A percentile compares a stretch with the other conserved stretches of the same genome.
Evolutionary conservation across 306 rosid species (phyloP).

Genomic region (Vigna reflexopilosa): DNA sequence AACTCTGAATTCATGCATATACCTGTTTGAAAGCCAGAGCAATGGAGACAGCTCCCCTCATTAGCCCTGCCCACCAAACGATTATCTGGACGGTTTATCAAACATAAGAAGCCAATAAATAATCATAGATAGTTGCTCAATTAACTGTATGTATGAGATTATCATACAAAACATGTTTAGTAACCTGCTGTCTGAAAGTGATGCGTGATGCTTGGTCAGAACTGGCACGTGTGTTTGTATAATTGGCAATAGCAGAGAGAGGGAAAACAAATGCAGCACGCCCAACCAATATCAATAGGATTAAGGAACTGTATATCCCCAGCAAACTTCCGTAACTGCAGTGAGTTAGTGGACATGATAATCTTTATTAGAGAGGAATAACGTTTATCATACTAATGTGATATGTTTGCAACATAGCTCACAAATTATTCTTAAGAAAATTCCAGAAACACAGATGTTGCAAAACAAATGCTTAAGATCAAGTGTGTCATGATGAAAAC

Average conservation of each 20-base stretch:
- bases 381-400: background rate
- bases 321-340: conserved; percentile 66
- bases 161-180: conserved; percentile 28
- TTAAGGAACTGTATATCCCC: conserved; percentile 61
- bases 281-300: conserved; percentile 72
- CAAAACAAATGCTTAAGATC: background rate
- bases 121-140: background rate
- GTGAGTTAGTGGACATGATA: conserved; percentile 31
- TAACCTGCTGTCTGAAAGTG: conserved; percentile 74
- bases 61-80: conserved; percentile 98
- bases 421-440: conserved; percentile 25
- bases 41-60: conserved; percentile 93
- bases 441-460: background rate
- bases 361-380: background rate
- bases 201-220: conserved; percentile 51
- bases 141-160: background rate
- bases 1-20: conserved; percentile 24
- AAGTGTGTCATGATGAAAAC: background rate
- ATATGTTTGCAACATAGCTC: conserved; percentile 24
- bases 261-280: conserved; percentile 92
- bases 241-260: conserved; percentile 74
- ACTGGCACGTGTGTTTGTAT: conserved; percentile 52
- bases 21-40: conserved; percentile 97
- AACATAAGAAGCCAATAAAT: conserved; percentile 10
- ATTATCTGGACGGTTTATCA: conserved; percentile 55